phyloP scores from a whole-genome alignment of 495 filamentous ascomycete genomes.

The Friedmanniomyces endolithicus region DNA sequence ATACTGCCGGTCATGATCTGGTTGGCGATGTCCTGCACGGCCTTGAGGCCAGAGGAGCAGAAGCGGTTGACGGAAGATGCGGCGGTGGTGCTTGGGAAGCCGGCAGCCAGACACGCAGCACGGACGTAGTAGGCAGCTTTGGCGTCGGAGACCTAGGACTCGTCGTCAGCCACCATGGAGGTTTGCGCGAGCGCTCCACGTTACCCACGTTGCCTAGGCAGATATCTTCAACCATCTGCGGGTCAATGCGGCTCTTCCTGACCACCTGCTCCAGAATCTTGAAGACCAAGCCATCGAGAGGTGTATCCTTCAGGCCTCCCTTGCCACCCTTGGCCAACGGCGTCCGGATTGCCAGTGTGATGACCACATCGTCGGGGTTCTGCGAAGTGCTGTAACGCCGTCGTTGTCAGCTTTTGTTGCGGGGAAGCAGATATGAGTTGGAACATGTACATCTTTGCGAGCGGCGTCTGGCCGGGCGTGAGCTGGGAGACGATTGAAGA shows the following conservation, averaged over 20 bases:
- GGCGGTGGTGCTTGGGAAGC: slow-evolving; percentile 79
- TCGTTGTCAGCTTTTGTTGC: not conserved
- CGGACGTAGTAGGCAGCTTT: slow-evolving; percentile 85
- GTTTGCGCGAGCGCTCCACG: not conserved
- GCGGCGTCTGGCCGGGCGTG: slow-evolving; percentile 50
- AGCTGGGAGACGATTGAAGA: slow-evolving; percentile 80
- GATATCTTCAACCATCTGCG: slow-evolving; percentile 78
- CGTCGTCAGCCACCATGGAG: slow-evolving; percentile 1
- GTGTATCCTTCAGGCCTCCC: slow-evolving; percentile 89
- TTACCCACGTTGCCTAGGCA: slow-evolving; percentile 73
- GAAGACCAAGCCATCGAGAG: slow-evolving; percentile 74
- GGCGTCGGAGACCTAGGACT: slow-evolving; percentile 59
- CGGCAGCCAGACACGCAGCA: slow-evolving; percentile 76
- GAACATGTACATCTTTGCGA: slow-evolving; percentile 60
- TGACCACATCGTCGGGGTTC: slow-evolving; percentile 92
- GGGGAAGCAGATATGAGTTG: slow-evolving; percentile 1
- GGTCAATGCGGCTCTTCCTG: slow-evolving; percentile 64
- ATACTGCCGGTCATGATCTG: slow-evolving; percentile 72
- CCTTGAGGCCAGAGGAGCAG: slow-evolving; percentile 92
- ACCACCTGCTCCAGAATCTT: slow-evolving; percentile 65
- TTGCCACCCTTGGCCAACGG: slow-evolving; percentile 71
- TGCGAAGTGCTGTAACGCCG: slow-evolving; percentile 59
- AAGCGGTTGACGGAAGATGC: slow-evolving; percentile 82
- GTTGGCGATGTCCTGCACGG: slow-evolving; percentile 86
- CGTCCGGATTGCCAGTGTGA: slow-evolving; percentile 79